Evolutionary conservation across 2,329 filamentous ascomycete species (phyloP), one percentile per base, ranked within the genome.

Genomic region (Colletotrichum noveboracense): DNA sequence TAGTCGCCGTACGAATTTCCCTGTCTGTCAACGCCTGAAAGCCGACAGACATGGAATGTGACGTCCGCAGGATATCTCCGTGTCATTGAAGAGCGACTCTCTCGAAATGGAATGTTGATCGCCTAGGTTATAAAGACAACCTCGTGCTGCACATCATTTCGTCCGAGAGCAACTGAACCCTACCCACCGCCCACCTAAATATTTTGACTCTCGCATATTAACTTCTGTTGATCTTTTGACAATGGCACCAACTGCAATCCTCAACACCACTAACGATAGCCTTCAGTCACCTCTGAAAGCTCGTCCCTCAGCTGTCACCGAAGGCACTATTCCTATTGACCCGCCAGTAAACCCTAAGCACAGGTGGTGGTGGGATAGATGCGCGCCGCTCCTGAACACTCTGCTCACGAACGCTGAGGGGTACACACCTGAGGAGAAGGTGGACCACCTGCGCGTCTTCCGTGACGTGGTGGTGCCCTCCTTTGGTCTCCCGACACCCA

Each of bases 391-490:
- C 0, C 3, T 71, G 10, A 71, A 71, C 30, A 61, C 34, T 21
- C 24, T 75, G 14, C 72, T 75, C 68, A 71, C 55, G 16, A 75
- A 38, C 16, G 67, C 72, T 7, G 72, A 55, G 28, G 70, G 67
- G 7, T 75, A 71, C 36, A 71, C 68, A 6, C 12, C 67, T 9
- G 68, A 71, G 32, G 72, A 75, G 36, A 75, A 71, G 36, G 68
- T 52, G 38, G 72, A 75, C 30, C 72, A 75, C 61, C n/a, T 75
- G 24, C 72, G 72, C 52, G 72, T 75, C 30, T 71, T 75, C 30
- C 72, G 72, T 28, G 72, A 71, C 70, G 72, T 75, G n/a, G 72
- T 75, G 7, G 68, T 71, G 21, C 72, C 72, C 58, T 75, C 72
- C 1, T 75, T 71, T 62, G 72, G 72, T 7, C 14, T 32, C 6